Percentiles rank a stretch among this genome's conserved stretches.
These are phyloP conservation scores for Acer saccharum DNA, from an alignment of 345 rosid species.

Conservation along the genomic window DNA sequence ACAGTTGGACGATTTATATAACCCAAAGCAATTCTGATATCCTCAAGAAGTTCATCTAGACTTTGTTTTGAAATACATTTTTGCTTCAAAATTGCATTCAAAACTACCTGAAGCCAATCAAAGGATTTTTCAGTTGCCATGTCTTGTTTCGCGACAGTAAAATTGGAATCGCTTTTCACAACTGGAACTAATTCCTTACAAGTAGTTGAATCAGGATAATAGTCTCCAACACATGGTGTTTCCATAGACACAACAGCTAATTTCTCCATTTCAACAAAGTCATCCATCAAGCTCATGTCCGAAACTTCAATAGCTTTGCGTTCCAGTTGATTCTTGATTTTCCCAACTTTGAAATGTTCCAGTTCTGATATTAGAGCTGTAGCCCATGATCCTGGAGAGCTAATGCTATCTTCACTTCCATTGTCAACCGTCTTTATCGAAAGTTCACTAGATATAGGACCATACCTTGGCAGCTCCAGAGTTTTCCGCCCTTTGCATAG, in stretches of 20 bases:
- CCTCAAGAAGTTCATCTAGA: constrained; percentile 62
- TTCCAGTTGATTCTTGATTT: constrained; percentile 29
- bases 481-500: constrained; percentile 32
- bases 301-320: constrained; percentile 32
- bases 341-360: constrained; percentile 45
- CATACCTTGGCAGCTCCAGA: constrained; percentile 34
- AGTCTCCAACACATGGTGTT: constrained; percentile 28
- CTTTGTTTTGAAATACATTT: constrained; percentile 59
- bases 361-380: constrained; percentile 54
- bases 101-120: constrained; percentile 93
- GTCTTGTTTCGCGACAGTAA: constrained; percentile 13
- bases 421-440: constrained; percentile 36
- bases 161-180: constrained; percentile 13
- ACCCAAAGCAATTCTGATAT: constrained; percentile 80
- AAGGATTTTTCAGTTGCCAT: constrained; percentile 43
- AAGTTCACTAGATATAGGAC: constrained; percentile 31
- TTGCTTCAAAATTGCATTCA: constrained; percentile 72
- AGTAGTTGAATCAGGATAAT: constrained; percentile 5
- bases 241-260: constrained; percentile 67
- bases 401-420: constrained; percentile 45
- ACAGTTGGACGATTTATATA: constrained; percentile 39
- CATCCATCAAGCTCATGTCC: constrained; percentile 71
- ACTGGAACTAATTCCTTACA: constrained; percentile 38
- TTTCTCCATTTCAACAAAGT: constrained; percentile 82
- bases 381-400: constrained; percentile 70